These are phyloP conservation scores for Candida odintsovae DNA, from an alignment of 805 yeast species.

Conservation along the genomic window DNA sequence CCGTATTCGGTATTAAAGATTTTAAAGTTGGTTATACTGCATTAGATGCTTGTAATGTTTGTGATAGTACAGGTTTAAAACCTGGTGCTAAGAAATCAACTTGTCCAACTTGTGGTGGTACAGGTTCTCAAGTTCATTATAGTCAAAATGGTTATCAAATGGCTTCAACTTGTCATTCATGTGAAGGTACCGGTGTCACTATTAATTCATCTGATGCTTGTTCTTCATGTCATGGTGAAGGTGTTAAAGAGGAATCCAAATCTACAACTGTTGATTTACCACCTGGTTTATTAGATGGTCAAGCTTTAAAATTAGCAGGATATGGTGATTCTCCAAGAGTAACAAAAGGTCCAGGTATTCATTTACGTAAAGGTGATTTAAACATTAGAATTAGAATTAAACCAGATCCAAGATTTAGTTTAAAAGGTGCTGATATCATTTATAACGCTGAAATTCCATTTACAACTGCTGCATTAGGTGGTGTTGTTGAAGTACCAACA, in stretches of 20 bases:
- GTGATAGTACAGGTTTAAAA: conserved; percentile 85
- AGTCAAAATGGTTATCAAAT: conserved; percentile 93
- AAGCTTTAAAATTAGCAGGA: conserved; percentile 75
- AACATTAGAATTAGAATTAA: conserved; percentile 74
- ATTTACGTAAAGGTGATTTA: conserved; percentile 78
- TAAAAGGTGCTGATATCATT: conserved; percentile 62
- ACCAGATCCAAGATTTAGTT: conserved; percentile 64
- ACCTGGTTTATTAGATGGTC: conserved; percentile 81
- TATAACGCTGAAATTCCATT: conserved; percentile 67
- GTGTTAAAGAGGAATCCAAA: conserved; percentile 64
- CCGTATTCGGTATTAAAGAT: conserved; percentile 71
- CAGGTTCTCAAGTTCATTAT: conserved; percentile 83
- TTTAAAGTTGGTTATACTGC: conserved; percentile 64
- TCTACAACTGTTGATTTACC: conserved; percentile 83
- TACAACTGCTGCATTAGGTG: conserved; percentile 97
- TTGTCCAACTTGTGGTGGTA: conserved; percentile 85
- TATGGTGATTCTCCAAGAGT: conserved; percentile 88
- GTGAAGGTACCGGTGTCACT: conserved; percentile 85
- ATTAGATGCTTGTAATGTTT: conserved; percentile 68
- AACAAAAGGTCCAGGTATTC: conserved; percentile 65
- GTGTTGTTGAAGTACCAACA: conserved; percentile 86
- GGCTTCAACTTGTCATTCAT: conserved; percentile 85
- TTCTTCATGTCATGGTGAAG: conserved; percentile 80
- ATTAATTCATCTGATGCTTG: conserved; percentile 69
- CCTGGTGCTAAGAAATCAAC: conserved; percentile 66